These are phyloP conservation scores for sweet orange (Citrus sinensis) DNA, from an alignment of 345 rosid species.

Conservation along the genomic window DVS_A1.0 CM039168.1:7921001-7921500, in stretches of 20 bases:
- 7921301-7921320: conserved; percentile 24
- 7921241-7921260: conserved; percentile 57
- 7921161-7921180: conserved; percentile 16
- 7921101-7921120: conserved; percentile 11
- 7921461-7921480: conserved; percentile 32
- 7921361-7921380: conserved; percentile 87
- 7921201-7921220: conserved; percentile 40
- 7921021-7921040: conserved; percentile 68
- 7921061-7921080: conserved; percentile 46
- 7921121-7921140: conserved; percentile 25
- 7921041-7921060: conserved; percentile 62
- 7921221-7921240: conserved; percentile 38
- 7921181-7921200: conserved; percentile 21
- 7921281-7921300: conserved; percentile 30
- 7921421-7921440: conserved; percentile 33
- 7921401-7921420: conserved; percentile 28
- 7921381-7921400: conserved; percentile 52
- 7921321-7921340: conserved; percentile 37
- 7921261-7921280: conserved; percentile 36
- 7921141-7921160: conserved; percentile 21
- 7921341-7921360: conserved; percentile 56
- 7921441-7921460: conserved; percentile 39
- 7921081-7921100: conserved; percentile 24
- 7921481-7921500: conserved; percentile 43
- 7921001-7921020: conserved; percentile 25